Base-by-base conservation (phyloP, 441 rosid genomes). In the Erodium texanum region DNA sequence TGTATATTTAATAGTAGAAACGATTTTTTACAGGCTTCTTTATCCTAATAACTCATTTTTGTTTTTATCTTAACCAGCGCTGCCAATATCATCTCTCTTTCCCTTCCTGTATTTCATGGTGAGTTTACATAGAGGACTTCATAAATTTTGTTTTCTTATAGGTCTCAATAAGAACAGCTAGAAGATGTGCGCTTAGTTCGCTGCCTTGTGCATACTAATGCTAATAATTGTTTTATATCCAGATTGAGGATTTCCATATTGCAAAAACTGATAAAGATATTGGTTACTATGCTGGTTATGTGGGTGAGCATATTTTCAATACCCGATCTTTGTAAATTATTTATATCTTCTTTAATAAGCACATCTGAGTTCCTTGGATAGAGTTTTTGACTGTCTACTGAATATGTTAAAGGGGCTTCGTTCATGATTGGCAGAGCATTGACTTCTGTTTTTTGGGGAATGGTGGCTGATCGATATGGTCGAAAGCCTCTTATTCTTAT, bases 101-200 rank as follows among this genome's bases (percentile, higher is more conserved):
- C 98, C 98, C 0, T 93, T 87, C 71, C 83, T 90, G 50, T 93
- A 93, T 67, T 93, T 93, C 77, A 85, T 85, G 89, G 89, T 85
- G 74, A 71, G 86, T 27, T 27, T 27, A 27, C 29, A 27, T 27
- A 27, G 41, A 34, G 41, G 41, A 34, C 41, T 34, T 5, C 9
- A 6, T 34, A 1, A 6, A 34, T 34, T 34, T 34, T 34, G 1
- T 34, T 34, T 34, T 6, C n/a, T n/a, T n/a, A n/a, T n/a, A n/a
- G n/a, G n/a, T n/a, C n/a, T n/a, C n/a, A n/a, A n/a, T n/a, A n/a
- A n/a, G n/a, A n/a, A n/a, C n/a, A n/a, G n/a, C n/a, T n/a, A n/a
- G n/a, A n/a, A n/a, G n/a, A n/a, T n/a, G n/a, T n/a, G n/a, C n/a
- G n/a, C n/a, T n/a, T n/a, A n/a, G n/a, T n/a, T n/a, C n/a, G n/a